These are phyloP conservation scores for Periconia digitata DNA, from an alignment of 2,329 filamentous ascomycete genomes.

Conservation along the genomic window DNA sequence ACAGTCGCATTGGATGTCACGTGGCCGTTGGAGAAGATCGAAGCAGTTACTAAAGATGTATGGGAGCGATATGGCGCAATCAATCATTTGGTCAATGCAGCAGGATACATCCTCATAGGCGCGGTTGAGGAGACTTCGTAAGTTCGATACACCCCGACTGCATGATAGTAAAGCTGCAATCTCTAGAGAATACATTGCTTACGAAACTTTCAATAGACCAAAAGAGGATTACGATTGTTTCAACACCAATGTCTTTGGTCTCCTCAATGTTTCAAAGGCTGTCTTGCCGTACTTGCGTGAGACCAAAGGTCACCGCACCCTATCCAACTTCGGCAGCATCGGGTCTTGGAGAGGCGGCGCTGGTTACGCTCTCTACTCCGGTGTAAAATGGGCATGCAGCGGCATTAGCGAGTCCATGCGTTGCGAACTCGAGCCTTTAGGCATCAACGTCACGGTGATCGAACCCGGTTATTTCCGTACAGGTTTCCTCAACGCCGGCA, in stretches of 20 bases:
- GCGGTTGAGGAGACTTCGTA: conserved; percentile 50
- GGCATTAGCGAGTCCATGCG: conserved; percentile 48
- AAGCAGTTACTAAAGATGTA: conserved; percentile 40
- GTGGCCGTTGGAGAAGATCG: conserved; percentile 34
- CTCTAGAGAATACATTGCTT: neutral
- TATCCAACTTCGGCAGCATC: conserved; percentile 53
- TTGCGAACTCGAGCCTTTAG: conserved; percentile 48
- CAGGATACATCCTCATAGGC: conserved; percentile 49
- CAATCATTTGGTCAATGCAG: conserved; percentile 53
- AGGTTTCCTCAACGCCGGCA: conserved; percentile 44
- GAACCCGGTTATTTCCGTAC: conserved; percentile 57
- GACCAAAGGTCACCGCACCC: conserved; percentile 42
- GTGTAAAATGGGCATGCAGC: conserved; percentile 50
- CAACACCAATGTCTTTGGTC: conserved; percentile 59
- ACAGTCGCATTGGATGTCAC: conserved; percentile 47
- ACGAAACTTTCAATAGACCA: conserved; percentile 20
- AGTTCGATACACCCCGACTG: conserved; percentile 9
- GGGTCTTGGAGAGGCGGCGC: conserved; percentile 45
- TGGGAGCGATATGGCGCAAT: conserved; percentile 45
- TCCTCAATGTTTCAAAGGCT: conserved; percentile 52
- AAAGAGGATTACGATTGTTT: conserved; percentile 48
- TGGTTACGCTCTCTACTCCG: conserved; percentile 48
- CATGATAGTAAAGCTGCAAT: neutral
- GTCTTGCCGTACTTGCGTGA: conserved; percentile 52
- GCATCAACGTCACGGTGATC: conserved; percentile 49